Base-by-base conservation (phyloP, 2,329 filamentous ascomycete genomes). In the Passalora sequoiae region DNA sequence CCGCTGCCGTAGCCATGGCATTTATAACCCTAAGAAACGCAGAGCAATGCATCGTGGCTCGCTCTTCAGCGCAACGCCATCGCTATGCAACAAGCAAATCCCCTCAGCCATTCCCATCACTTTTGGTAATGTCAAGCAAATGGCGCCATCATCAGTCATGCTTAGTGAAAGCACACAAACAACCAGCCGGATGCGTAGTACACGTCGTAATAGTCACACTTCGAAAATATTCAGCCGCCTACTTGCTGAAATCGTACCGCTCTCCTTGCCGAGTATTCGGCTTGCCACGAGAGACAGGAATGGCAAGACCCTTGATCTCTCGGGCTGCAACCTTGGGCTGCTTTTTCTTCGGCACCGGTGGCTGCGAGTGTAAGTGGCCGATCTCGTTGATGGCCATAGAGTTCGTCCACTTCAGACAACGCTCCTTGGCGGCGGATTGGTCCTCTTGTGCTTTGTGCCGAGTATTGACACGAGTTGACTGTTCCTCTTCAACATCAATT, bases 351-450 rank as follows among this genome's bases (percentile, higher is more conserved):
- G 58, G 46, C 39, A 47, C 46, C 13, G 51, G 43, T 5, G 50
- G 48, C 25, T 54, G 47, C 6, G 59, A 61, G 40, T 65, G 62
- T 5, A 63, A 28, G 31, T 61, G 60, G 12, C 56, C 57, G 10
- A 52, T 29, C 41, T 63, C 53, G 21, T 57, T 51, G 6, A 80
- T 53, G 25, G 80, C 81, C 40, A 75, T 78, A 12, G 68, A 73
- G 57, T 86, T 87, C 45, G 69, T 73, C 83, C 83, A 87, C 24
- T 69, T 69, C 33, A 84, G 65, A 59, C 82, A 86, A 39, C 78
- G 72, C 57, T 80, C 73, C 54, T 67, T 65, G n/a, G 66, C 65
- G 22, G 70, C 71, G 10, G 76, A 71, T 38, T 74, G 67, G 41
- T 77, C 75, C 32, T 73, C 68, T 29, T 80, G 72, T 0, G 74